Percentiles rank a stretch among this genome's conserved stretches.
Conservation (phyloP, 139 green algal species). For the Zygnema cylindricum region DNA sequence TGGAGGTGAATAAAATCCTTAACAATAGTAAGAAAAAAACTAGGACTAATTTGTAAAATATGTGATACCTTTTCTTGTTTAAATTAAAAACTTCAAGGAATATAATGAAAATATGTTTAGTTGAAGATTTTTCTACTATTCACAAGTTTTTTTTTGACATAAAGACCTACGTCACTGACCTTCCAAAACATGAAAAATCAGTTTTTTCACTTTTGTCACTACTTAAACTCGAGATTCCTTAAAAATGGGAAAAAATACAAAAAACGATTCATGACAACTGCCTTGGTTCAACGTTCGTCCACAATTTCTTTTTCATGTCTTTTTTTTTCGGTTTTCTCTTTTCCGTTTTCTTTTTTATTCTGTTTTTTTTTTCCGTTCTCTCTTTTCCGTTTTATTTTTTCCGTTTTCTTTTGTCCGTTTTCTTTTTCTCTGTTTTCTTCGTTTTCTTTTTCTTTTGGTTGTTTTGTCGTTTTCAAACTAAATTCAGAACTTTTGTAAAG, state of each 20-base stretch:
- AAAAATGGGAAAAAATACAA: background rate
- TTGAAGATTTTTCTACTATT: background rate
- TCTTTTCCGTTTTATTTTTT: background rate
- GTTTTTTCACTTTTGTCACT: background rate
- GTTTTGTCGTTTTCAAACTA: too few relatives aligned
- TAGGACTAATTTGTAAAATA: background rate
- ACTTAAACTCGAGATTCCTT: background rate
- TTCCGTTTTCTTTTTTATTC: background rate
- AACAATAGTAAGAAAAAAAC: background rate
- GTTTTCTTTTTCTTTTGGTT: too few relatives aligned
- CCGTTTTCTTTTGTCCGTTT: too few relatives aligned
- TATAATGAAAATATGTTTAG: background rate
- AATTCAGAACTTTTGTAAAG: background rate
- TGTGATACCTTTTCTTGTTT: background rate
- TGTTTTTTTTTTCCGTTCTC: background rate
- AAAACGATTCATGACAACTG: background rate
- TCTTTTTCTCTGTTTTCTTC: too few relatives aligned
- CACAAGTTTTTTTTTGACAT: constrained; percentile 4
- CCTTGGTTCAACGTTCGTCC: background rate
- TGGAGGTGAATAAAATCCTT: constrained; percentile 6
- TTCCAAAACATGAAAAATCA: background rate
- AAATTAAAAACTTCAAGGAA: background rate
- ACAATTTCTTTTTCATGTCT: background rate
- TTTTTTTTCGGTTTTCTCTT: background rate
- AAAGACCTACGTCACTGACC: background rate